Evolutionary conservation across 2,329 filamentous ascomycete genomes (phyloP), one percentile per base, ranked within the genome.

Genomic region (Teratosphaeria destructans): DNA sequence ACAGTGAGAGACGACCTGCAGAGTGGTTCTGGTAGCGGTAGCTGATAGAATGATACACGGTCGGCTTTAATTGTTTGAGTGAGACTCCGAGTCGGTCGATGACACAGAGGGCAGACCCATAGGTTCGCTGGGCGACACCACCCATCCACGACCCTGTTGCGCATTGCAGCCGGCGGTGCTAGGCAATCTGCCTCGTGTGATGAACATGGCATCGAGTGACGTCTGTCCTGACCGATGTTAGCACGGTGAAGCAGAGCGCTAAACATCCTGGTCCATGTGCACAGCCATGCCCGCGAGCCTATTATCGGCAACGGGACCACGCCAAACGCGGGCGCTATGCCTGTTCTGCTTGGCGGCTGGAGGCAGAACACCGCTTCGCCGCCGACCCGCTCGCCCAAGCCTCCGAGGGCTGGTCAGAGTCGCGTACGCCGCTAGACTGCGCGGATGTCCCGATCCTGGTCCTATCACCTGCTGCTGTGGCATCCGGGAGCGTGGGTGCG

Each of bases 361-460:
- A 12, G 39, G 27, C 32, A 58, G 47, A n/a, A 54, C 35, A 39
- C 26, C 23, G 32, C 32, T 58, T 12, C 32, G 27, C 53, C 53
- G 34, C 53, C n/a, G 23, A 59, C 52, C 57, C 52, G 16, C 57
- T 59, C 52, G 23, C 29, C 57, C 57, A 55, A 52, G 47, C 52
- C 34, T 55, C 37, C 29, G 29, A 32, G 29, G 29, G 29, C 29
- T 32, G 29, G 37, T 14, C 37, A 43, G 37, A 43, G 37, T 43
- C 37, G 55, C 55, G 55, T 32, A 56, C 14, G 32, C 52, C 26
- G 52, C 32, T 47, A 29, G 47, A 58, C 27, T 29, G 47, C 4
- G 52, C 53, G 57, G 52, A 49, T 55, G 23, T 55, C 29, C 57
- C 52, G 53, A 55, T 29, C 5, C 43, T 27, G 12, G 23, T 23